phyloP scores from a whole-genome alignment of 2,329 filamentous ascomycete genomes.

The Penicillium sp. region DNA sequence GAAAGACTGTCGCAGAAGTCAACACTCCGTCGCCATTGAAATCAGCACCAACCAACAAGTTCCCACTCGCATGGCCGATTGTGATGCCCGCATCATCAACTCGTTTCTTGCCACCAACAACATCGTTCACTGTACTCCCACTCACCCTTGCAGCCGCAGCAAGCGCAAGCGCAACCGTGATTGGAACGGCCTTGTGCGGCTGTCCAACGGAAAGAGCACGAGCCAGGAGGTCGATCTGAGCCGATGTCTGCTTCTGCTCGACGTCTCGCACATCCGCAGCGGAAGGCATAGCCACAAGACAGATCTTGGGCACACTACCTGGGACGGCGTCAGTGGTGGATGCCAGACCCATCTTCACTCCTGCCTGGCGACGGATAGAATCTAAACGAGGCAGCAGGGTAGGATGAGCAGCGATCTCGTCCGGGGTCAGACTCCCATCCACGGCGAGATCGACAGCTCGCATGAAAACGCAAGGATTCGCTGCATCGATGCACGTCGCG shows the following conservation, averaged over 20 bases:
- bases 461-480: conserved; percentile 68
- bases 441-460: conserved; percentile 54
- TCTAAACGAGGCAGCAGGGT: conserved; percentile 54
- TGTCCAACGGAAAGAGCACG: conserved; percentile 58
- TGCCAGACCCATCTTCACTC: conserved; percentile 63
- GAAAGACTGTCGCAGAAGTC: conserved; percentile 47
- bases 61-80: conserved; percentile 53
- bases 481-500: conserved; percentile 64
- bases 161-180: conserved; percentile 57
- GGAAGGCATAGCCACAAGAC: conserved; percentile 50
- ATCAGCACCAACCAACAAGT: conserved; percentile 46
- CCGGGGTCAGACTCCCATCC: conserved; percentile 50
- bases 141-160: conserved; percentile 52
- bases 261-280: conserved; percentile 9
- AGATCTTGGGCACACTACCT: conserved; percentile 65
- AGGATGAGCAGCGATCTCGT: conserved; percentile 53
- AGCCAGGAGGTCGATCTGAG: conserved; percentile 45
- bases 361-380: conserved; percentile 59
- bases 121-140: conserved; percentile 43
- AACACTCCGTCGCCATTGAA: conserved; percentile 42
- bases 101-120: conserved; percentile 26
- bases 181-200: conserved; percentile 59
- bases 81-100: conserved; percentile 40
- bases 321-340: conserved; percentile 48
- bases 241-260: conserved; percentile 33